A percentile compares a stretch with the other conserved stretches of the same genome.
These are phyloP conservation scores for Cornus kousa DNA, from an alignment of 148 eudicot genomes.

Conservation along the genomic window DNA sequence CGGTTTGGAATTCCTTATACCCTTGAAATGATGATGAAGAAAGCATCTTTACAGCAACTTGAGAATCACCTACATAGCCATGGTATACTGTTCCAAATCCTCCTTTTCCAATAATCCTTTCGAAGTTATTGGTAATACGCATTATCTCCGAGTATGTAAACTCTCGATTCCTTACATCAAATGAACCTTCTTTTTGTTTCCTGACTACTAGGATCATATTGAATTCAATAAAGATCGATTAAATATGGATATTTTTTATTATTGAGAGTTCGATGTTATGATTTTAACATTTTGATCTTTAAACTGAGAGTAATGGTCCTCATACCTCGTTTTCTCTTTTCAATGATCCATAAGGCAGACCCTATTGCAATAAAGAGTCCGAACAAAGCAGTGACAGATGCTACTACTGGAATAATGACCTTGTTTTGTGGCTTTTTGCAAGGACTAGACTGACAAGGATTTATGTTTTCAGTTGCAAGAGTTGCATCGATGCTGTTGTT, in stretches of 20 bases:
- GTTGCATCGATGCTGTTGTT: constrained; percentile 1
- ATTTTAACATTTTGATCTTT: too few relatives aligned
- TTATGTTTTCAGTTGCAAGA: not conserved
- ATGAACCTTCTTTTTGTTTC: not conserved
- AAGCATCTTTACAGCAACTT: constrained; percentile 26
- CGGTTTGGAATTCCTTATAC: constrained; percentile 16
- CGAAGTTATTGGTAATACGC: not conserved
- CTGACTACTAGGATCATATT: not conserved
- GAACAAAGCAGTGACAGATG: constrained; percentile 12
- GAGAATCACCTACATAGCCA: constrained; percentile 10
- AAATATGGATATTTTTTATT: not conserved
- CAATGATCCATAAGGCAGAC: constrained; percentile 11
- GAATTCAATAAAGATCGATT: not conserved
- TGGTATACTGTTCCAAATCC: constrained; percentile 31
- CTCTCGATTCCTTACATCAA: constrained; percentile 10
- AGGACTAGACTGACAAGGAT: not conserved
- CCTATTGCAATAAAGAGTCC: constrained; percentile 17
- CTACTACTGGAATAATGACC: constrained; percentile 14
- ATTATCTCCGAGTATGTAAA: constrained; percentile 21
- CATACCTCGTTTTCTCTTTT: constrained; percentile 12
- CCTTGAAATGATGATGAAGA: constrained; percentile 17
- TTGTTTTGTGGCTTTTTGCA: constrained; percentile 4
- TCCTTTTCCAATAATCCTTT: constrained; percentile 25
- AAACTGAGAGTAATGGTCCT: too few relatives aligned
- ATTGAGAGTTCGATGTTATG: not conserved